Conservation (phyloP, 257 asterid species). For the Lycium ferocissimum region DNA sequence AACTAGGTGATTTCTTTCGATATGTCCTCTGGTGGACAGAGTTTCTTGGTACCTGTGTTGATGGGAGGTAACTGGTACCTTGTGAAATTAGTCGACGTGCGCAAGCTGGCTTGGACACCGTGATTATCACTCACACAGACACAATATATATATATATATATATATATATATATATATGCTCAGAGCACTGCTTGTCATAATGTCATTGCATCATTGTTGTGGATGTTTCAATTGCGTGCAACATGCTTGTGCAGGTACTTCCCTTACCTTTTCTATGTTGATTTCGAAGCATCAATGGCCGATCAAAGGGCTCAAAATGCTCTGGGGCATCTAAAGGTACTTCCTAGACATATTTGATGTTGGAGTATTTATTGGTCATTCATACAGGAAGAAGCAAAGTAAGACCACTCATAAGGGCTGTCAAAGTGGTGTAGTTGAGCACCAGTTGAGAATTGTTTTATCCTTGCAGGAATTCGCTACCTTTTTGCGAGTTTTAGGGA, state of each 20-base stretch:
- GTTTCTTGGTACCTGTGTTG: not conserved
- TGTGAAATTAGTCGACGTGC: not conserved
- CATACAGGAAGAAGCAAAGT: conserved; percentile 16
- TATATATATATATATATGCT: not conserved
- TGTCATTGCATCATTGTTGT: not conserved
- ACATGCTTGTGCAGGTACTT: conserved; percentile 64
- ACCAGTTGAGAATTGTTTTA: not conserved
- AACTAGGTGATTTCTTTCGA: not conserved
- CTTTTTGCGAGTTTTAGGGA: conserved; percentile 92
- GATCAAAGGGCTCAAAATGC: conserved; percentile 99
- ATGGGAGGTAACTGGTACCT: not conserved
- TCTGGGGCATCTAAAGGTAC: conserved; percentile 84
- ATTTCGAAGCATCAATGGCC: conserved; percentile 99
- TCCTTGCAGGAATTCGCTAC: conserved; percentile 88
- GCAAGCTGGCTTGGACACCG: not conserved
- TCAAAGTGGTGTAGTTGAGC: not conserved
- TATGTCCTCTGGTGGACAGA: not conserved
- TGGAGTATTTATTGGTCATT: conserved; percentile 4
- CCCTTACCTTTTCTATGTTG: conserved; percentile 96
- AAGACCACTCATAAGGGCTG: not conserved
- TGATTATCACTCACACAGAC: not conserved
- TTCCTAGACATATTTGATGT: conserved; percentile 23
- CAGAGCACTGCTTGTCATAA: not conserved
- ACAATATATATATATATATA: not conserved
- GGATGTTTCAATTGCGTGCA: conserved; percentile 31